These are phyloP conservation scores for Lentinula novae-zelandiae DNA, from an alignment of 1,284 basidiomycete species.

Conservation along the genomic window DNA sequence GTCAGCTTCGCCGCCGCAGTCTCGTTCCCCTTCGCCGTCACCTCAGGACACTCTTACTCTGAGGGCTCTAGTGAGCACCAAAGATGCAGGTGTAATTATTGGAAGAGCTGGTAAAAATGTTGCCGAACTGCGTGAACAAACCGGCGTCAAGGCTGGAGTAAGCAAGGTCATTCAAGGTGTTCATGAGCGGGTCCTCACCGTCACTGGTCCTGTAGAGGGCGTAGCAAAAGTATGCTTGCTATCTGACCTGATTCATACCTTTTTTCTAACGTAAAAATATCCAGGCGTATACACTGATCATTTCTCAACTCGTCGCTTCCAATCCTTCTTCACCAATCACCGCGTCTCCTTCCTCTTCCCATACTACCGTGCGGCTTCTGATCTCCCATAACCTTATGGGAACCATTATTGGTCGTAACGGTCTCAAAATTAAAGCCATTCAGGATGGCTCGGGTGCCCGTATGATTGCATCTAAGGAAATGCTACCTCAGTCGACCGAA, in stretches of 20 bases:
- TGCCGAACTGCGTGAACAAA: conserved; percentile 91
- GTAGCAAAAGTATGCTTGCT: conserved; percentile 71
- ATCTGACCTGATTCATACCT: background rate
- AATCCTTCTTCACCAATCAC: conserved; percentile 66
- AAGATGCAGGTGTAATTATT: conserved; percentile 96
- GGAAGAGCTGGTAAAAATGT: conserved; percentile 97
- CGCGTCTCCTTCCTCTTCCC: conserved; percentile 61
- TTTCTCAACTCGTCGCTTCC: conserved; percentile 82
- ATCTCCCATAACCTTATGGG: conserved; percentile 99
- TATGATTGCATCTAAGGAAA: conserved; percentile 98
- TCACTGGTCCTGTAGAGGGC: conserved; percentile 87
- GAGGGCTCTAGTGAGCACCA: conserved; percentile 91
- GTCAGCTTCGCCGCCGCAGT: conserved; percentile 50
- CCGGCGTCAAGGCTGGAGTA: conserved; percentile 97
- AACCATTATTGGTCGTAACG: conserved; percentile 95
- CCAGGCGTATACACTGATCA: conserved; percentile 94
- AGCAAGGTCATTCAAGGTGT: conserved; percentile 97
- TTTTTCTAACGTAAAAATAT: background rate
- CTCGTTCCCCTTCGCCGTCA: conserved; percentile 62
- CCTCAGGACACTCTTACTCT: conserved; percentile 77
- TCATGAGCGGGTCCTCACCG: conserved; percentile 94
- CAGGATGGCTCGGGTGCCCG: conserved; percentile 96
- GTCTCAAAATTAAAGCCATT: conserved; percentile 99
- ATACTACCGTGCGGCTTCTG: conserved; percentile 91
- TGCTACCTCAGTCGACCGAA: conserved; percentile 98